phyloP scores from a whole-genome alignment of 306 rosid species.

The Acacia acuminata region DNA sequence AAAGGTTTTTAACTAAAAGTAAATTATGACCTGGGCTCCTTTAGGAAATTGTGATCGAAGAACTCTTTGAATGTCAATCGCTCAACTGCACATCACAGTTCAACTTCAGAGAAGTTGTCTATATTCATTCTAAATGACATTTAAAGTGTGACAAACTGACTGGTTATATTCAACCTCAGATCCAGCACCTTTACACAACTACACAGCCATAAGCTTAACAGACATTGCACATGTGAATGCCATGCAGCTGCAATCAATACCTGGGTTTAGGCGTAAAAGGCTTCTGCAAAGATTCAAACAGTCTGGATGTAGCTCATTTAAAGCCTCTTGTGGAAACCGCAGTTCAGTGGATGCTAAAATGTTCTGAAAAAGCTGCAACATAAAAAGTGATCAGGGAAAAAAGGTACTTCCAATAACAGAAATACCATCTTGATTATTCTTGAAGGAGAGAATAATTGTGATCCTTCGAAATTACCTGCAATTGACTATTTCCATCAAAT shows the following conservation, averaged over 20 bases:
- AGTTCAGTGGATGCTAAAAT: conserved; percentile 70
- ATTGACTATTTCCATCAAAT: conserved; percentile 73
- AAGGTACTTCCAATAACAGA: conserved; percentile 3
- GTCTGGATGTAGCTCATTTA: conserved; percentile 71
- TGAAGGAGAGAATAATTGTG: not conserved
- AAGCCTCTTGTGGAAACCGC: conserved; percentile 67
- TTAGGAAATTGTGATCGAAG: conserved; percentile 74
- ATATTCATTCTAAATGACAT: conserved; percentile 31
- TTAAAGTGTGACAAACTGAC: conserved; percentile 1
- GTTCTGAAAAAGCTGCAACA: conserved; percentile 85
- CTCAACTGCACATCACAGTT: conserved; percentile 73
- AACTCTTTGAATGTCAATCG: conserved; percentile 83
- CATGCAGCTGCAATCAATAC: conserved; percentile 46
- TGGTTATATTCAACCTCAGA: conserved; percentile 23
- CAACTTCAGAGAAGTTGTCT: conserved; percentile 33
- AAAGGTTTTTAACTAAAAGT: not conserved
- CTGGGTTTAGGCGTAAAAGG: conserved; percentile 86
- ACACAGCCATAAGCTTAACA: conserved; percentile 4
- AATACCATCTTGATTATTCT: not conserved
- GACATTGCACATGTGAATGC: conserved; percentile 13
- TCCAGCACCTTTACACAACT: conserved; percentile 5
- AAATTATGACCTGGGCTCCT: conserved; percentile 59
- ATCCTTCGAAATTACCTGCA: conserved; percentile 61
- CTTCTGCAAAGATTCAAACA: conserved; percentile 90
- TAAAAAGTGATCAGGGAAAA: conserved; percentile 28